A percentile compares a stretch with the other conserved stretches of the same genome.
These are phyloP conservation scores for Candida wancherniae DNA, from an alignment of 805 yeast species.

Conservation along the genomic window DNA sequence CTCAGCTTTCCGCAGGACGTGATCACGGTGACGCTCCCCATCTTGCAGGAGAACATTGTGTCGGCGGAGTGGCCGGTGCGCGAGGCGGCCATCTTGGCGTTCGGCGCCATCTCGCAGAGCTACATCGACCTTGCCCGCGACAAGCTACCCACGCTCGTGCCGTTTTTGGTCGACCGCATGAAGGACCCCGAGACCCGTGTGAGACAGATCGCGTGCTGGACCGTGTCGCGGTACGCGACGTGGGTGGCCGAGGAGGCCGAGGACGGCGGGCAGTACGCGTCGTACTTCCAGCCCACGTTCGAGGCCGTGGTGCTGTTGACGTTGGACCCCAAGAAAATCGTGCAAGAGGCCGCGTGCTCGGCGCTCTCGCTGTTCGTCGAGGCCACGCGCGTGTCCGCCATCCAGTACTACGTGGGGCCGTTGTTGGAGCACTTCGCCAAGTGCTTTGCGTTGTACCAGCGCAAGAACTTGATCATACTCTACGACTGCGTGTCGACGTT, in stretches of 20 bases:
- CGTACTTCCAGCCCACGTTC: slow-evolving; percentile 70
- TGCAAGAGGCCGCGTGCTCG: slow-evolving; percentile 92
- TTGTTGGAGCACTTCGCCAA: slow-evolving; percentile 63
- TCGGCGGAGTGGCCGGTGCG: slow-evolving; percentile 81
- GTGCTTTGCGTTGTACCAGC: slow-evolving; percentile 75
- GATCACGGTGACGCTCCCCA: slow-evolving; percentile 64
- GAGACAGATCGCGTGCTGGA: slow-evolving; percentile 94
- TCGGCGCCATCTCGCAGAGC: slow-evolving; percentile 93
- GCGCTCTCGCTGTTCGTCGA: slow-evolving; percentile 83
- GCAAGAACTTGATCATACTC: slow-evolving; percentile 72
- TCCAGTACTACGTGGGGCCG: slow-evolving; percentile 60
- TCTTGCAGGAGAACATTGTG: slow-evolving; percentile 63
- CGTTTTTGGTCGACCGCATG: slow-evolving; percentile 76
- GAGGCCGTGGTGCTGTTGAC: slow-evolving; percentile 71
- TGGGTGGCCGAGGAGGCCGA: slow-evolving; percentile 77
- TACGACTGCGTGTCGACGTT: slow-evolving; percentile 91
- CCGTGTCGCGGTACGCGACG: slow-evolving; percentile 74
- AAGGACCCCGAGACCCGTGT: slow-evolving; percentile 77
- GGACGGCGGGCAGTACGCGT: slow-evolving; percentile 56
- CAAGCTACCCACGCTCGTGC: slow-evolving; percentile 75
- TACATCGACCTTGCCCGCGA: slow-evolving; percentile 67
- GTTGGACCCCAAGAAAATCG: slow-evolving; percentile 80
- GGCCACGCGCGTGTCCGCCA: slow-evolving; percentile 56
- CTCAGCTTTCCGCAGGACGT: slow-evolving; percentile 63
- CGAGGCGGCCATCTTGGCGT: slow-evolving; percentile 89